Conservation (phyloP, 495 filamentous ascomycete species). For the Penicillium cinerascens region DNA sequence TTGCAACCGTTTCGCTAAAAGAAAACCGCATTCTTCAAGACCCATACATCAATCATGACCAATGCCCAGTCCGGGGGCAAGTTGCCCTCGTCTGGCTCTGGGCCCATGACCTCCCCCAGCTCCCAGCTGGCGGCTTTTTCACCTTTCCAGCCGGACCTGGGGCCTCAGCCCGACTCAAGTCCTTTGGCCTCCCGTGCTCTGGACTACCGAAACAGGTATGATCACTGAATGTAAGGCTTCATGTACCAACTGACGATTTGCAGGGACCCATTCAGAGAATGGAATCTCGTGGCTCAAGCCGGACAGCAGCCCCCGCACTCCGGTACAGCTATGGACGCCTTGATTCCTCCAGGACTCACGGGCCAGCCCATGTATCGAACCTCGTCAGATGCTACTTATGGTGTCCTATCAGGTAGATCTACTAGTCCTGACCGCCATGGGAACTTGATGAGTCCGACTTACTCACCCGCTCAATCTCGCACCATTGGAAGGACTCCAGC, state of each 20-base stretch:
- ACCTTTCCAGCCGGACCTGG: not conserved
- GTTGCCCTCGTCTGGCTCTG: not conserved
- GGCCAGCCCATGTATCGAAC: not conserved
- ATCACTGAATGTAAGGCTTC: not conserved
- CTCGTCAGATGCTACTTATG: not conserved
- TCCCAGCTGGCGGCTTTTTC: not conserved
- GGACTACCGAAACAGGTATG: not conserved
- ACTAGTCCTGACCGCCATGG: not conserved
- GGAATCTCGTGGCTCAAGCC: not conserved
- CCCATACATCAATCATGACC: not conserved
- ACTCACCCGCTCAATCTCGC: not conserved
- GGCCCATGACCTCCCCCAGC: not conserved
- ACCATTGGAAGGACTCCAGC: not conserved
- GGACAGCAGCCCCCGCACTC: not conserved
- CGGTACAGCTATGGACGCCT: not conserved
- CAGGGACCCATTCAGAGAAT: not conserved
- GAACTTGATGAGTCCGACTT: not conserved
- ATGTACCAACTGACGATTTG: not conserved
- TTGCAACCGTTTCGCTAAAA: too few species aligned
- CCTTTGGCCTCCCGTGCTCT: not conserved
- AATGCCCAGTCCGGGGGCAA: not conserved
- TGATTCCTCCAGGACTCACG: not conserved
- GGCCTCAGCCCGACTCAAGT: not conserved
- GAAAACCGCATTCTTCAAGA: not conserved
- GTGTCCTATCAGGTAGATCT: not conserved